These are phyloP conservation scores for Ustilaginoidea virens DNA, from an alignment of 2,329 filamentous ascomycete species.

Conservation along the genomic window DNA sequence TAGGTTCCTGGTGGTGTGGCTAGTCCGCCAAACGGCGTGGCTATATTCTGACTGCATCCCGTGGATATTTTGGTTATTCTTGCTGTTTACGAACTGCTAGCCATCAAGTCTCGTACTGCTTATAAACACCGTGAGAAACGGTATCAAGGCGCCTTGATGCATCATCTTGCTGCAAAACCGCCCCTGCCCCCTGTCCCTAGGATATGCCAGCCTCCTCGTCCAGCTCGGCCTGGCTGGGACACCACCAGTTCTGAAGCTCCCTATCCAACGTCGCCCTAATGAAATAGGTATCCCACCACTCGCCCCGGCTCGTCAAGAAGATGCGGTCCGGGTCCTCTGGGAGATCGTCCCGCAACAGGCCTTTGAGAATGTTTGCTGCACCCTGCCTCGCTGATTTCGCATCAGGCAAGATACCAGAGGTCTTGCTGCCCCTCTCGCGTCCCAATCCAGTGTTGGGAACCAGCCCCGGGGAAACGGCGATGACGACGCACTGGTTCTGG, in stretches of 20 bases:
- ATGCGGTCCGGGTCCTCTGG: constrained; percentile 35
- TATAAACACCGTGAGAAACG: too few species aligned
- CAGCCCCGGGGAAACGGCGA: constrained; percentile 38
- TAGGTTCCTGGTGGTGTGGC: constrained; percentile 21
- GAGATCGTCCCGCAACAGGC: constrained; percentile 28
- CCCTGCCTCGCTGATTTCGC: constrained; percentile 32
- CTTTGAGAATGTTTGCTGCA: constrained; percentile 27
- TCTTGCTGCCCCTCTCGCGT: constrained; percentile 13
- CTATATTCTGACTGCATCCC: constrained; percentile 22
- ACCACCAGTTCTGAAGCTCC: constrained; percentile 35
- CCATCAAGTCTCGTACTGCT: too few species aligned
- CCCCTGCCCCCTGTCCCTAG: not conserved
- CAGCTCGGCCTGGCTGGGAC: constrained; percentile 28
- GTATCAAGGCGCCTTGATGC: too few species aligned
- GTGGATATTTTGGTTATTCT: too few species aligned
- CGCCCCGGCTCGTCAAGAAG: constrained; percentile 39
- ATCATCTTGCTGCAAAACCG: not conserved
- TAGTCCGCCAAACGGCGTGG: constrained; percentile 22
- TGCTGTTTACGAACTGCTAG: too few species aligned
- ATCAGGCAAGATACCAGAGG: constrained; percentile 22
- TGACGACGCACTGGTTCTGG: constrained; percentile 24
- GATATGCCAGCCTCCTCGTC: constrained; percentile 24
- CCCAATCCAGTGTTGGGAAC: constrained; percentile 31
- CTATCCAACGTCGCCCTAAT: constrained; percentile 26
- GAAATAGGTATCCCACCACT: constrained; percentile 35